A percentile compares a stretch with the other conserved stretches of the same genome.
phyloP scores from a whole-genome alignment of 768 basidiomycete genomes.

The Hericium rajendrae region DNA sequence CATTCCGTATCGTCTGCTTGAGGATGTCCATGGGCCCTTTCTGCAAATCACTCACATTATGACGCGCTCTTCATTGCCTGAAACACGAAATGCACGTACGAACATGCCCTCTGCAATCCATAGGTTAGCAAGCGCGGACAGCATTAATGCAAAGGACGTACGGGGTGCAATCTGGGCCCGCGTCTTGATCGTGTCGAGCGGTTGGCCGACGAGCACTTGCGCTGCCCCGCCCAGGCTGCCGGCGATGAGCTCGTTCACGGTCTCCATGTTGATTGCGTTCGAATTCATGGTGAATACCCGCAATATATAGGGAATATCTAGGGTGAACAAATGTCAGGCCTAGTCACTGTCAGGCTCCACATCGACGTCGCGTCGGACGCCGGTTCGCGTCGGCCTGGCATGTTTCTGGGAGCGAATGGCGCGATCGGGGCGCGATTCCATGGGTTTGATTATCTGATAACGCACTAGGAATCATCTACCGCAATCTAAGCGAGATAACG shows the following conservation, averaged over 20 bases:
- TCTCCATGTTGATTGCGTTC: slow-evolving; percentile 27
- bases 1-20: slow-evolving; percentile 66
- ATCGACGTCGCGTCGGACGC: too few relatives aligned
- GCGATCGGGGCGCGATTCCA: too few relatives aligned
- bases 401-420: too few relatives aligned
- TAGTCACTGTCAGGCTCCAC: too few relatives aligned
- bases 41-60: slow-evolving; percentile 26
- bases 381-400: too few relatives aligned
- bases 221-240: slow-evolving; percentile 91
- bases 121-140: neutral
- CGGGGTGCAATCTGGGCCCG: slow-evolving; percentile 82
- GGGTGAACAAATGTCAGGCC: too few relatives aligned
- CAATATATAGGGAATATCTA: too few relatives aligned
- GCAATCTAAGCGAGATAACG: too few relatives aligned
- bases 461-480: too few relatives aligned
- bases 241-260: slow-evolving; percentile 74
- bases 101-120: slow-evolving; percentile 66
- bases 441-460: too few relatives aligned
- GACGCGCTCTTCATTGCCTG: neutral
- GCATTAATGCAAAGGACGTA: slow-evolving; percentile 24
- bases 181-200: slow-evolving; percentile 82
- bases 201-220: slow-evolving; percentile 92
- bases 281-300: neutral
- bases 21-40: slow-evolving; percentile 94
- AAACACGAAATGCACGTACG: slow-evolving; percentile 36